Conservation (phyloP, 768 basidiomycete species). For the Tylopilus subfusipes region DNA sequence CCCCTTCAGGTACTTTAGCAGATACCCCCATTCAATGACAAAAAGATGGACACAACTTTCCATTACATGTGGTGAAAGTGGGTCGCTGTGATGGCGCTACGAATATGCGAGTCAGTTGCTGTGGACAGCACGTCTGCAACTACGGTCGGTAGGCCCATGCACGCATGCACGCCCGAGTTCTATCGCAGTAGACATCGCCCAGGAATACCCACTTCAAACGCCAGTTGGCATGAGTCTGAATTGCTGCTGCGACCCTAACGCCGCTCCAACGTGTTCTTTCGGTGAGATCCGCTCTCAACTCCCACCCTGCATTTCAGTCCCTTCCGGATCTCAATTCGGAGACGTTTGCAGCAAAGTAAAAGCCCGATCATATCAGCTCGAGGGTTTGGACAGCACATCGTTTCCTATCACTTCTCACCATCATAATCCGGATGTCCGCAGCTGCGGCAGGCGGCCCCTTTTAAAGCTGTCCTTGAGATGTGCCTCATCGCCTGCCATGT, state of each 20-base stretch:
- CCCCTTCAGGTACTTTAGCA: background rate
- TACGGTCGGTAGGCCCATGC: background rate
- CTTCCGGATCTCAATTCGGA: constrained; percentile 25
- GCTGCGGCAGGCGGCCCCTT: constrained; percentile 13
- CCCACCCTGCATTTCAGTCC: background rate
- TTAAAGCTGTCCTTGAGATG: constrained; percentile 3
- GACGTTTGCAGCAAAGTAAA: constrained; percentile 15
- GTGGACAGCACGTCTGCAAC: background rate
- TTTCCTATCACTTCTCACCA: constrained; percentile 7
- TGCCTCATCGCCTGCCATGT: constrained; percentile 21
- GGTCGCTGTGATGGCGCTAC: constrained; percentile 1
- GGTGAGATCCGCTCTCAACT: constrained; percentile 31
- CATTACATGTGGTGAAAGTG: constrained; percentile 6
- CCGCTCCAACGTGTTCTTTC: constrained; percentile 16
- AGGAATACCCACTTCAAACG: constrained; percentile 17
- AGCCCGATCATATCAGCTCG: constrained; percentile 21
- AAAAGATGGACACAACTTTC: background rate
- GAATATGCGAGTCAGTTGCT: background rate
- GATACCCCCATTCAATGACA: no score
- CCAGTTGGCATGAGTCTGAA: constrained; percentile 1
- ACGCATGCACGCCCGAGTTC: constrained; percentile 1
- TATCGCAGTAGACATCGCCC: constrained; percentile 10
- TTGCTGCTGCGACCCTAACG: constrained; percentile 12
- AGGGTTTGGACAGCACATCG: constrained; percentile 8
- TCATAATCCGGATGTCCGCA: constrained; percentile 16